Evolutionary conservation across 768 basidiomycete genomes (phyloP), one percentile per base, ranked within the genome.

Genomic region (Daedalea quercina): DNA sequence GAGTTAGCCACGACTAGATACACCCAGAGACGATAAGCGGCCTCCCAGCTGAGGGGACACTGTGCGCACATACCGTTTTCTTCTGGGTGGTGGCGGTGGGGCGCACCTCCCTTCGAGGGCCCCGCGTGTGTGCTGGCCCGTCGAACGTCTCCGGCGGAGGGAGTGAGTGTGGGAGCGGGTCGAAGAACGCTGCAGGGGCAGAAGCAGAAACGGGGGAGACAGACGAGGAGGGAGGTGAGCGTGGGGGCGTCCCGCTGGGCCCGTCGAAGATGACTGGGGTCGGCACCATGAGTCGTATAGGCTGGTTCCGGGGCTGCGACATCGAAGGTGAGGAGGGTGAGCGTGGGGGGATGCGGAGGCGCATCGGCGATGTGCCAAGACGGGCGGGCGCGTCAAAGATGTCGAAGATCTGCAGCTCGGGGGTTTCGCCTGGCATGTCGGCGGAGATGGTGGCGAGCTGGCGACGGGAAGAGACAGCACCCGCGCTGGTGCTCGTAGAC

Each of bases 371-470:
- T 54, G 71, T 72, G 19, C 70, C 67, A 20, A 76, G 70, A 26
- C 64, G 65, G 31, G 65, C 63, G 1, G 77, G 75, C 22, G 70
- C 77, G 53, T 80, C 78, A 59, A 78, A 78, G 53, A 81, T 77
- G 60, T 80, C 78, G 55, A 75, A 72, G 45, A 77, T 75, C 41
- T 53, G 51, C 60, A 63, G 45, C 45, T 56, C 40, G 35, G 54
- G 47, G 54, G 59, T 28, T 9, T 31, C 25, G 15, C 25, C 31
- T 40, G 17, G 50, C 54, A 57, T 20, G 52, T 45, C 35, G 34
- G 22, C 19, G 53, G 51, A 34, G 58, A 51, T 26, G 24, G 58
- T 48, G 22, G 51, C 53, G 40, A 45, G 47, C 47, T 42, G 47
- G n/a, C 47, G 26, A 19, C 57, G 54, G 24, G 33, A 11, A 31